Evolutionary conservation across 495 filamentous ascomycete genomes (phyloP), one percentile per base, ranked within the genome.

Genomic region (Sporormia fimetaria): DNA sequence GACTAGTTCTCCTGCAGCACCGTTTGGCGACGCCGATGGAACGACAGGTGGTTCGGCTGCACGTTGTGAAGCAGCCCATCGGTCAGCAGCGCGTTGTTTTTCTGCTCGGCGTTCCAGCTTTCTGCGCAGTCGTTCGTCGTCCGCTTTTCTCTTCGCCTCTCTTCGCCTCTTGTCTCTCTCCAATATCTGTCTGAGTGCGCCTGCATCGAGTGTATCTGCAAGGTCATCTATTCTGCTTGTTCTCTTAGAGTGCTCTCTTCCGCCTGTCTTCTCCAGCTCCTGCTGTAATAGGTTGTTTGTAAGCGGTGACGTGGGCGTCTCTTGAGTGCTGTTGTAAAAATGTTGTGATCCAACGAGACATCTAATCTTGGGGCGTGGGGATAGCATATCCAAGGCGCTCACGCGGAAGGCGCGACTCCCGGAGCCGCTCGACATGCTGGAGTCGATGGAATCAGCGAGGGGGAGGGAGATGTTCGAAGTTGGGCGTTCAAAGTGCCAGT

Each of bases 141-240:
- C 81, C 28, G 72, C 68, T 39, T 77, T 67, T 34, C 68, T 69
- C 63, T 83, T 85, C 56, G 72, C 76, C 41, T 93, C 83, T 43
- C 69, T 71, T 21, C 87, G 70, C 43, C 84, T 74, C 44, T 80
- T 67, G 56, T 95, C 87, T 39, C 87, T 65, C 42, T 95, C 87
- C 69, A 95, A 73, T 23, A 93, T 58, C 52, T 92, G 82, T 14
- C 86, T 69, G 34, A 95, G 53, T 51, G 78, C 82, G 24, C 80
- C 72, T 1, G 87, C 81, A 60, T 79, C 81, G 28, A 94, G 64
- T 26, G 82, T 77, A 57, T 94, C 80, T 16, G 85, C 87, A 25
- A 90, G 64, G 32, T 81, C 76, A 48, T 88, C 80, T 9, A 95
- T 73, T 24, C 80, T 73, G 51, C 76, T 81, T 39, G 70, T 76